Evolutionary conservation across 2,329 filamentous ascomycete genomes (phyloP), one percentile per base, ranked within the genome.

Genomic region (Lanzia echinophila): DNA sequence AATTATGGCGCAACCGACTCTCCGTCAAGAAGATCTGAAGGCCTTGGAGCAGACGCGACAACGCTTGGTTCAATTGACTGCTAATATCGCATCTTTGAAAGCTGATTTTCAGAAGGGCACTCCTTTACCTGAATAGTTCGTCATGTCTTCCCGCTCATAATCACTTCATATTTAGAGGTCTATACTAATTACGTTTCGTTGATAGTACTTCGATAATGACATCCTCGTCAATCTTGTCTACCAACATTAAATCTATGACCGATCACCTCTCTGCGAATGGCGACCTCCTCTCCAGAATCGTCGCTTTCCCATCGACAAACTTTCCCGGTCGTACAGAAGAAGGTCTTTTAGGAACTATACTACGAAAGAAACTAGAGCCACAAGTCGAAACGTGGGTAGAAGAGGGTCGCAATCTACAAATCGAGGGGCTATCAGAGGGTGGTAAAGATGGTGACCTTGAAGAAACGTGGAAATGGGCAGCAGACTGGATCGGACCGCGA

Each of bases 301-400:
- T 87, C 59, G 80, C 88, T 20, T 89, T 88, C 66, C 90, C 90
- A 0, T 82, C 84, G 12, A 87, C 88, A 2, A 83, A 84, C 68
- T 94, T 81, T 70, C 90, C 82, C 4, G 86, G 82, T 36, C 84
- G 79, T 62, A 84, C 79, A 5, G 83, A 88, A 56, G 82, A 87
- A 68, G 72, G 69, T 47, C 75, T 88, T 3, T 76, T 92, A 1
- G 76, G 80, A 24, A 81, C 86, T 62, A 75, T 95, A 2, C 74
- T 95, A 32, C 84, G 89, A 38, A 95, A 94, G 71, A 94, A 94
- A 68, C 78, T 90, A 47, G 89, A 94, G 61, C 88, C 88, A 0
- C 77, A 81, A 22, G 83, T 90, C 17, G 87, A 91, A 66, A 82
- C 84, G 54, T 84, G 86, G 72, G 83, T 92, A 24, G 79, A 82